Evolutionary conservation across 2,329 filamentous ascomycete genomes (phyloP).

Genomic region (Elsinoe fawcettii): DNA sequence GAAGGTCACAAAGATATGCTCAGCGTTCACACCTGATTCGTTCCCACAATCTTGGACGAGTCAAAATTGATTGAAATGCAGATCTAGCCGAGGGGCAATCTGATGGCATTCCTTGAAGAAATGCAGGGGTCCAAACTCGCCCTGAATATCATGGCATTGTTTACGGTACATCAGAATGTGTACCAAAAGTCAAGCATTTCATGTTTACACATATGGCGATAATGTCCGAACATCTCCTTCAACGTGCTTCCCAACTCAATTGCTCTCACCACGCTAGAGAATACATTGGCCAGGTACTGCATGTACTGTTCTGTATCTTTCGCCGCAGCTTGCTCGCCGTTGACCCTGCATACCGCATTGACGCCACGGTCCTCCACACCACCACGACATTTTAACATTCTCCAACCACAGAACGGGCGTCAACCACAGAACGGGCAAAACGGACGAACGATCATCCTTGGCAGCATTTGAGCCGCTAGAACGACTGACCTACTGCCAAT

Average conservation of each 20-base stretch:
- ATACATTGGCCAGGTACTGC: background rate
- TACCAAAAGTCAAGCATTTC: background rate
- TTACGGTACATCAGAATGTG: background rate
- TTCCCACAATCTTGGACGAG: background rate
- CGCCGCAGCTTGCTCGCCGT: background rate
- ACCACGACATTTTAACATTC: background rate
- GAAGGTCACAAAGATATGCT: constrained; percentile 2
- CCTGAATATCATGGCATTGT: background rate
- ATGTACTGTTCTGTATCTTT: background rate
- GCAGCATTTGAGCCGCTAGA: background rate
- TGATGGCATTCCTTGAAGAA: background rate
- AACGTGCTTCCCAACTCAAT: constrained; percentile 1
- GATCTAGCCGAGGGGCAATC: constrained; percentile 2
- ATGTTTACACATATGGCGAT: background rate
- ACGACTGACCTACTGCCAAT: background rate
- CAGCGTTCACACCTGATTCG: background rate
- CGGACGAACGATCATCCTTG: background rate
- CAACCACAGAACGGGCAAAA: background rate
- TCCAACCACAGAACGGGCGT: background rate
- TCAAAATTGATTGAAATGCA: background rate
- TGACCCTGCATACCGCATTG: background rate
- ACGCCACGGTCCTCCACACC: background rate
- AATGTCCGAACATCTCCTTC: background rate
- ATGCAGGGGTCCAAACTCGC: background rate
- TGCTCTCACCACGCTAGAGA: background rate